Evolutionary conservation across 1,284 basidiomycete genomes (phyloP).

Genomic region (Ustilago crameri): DNA sequence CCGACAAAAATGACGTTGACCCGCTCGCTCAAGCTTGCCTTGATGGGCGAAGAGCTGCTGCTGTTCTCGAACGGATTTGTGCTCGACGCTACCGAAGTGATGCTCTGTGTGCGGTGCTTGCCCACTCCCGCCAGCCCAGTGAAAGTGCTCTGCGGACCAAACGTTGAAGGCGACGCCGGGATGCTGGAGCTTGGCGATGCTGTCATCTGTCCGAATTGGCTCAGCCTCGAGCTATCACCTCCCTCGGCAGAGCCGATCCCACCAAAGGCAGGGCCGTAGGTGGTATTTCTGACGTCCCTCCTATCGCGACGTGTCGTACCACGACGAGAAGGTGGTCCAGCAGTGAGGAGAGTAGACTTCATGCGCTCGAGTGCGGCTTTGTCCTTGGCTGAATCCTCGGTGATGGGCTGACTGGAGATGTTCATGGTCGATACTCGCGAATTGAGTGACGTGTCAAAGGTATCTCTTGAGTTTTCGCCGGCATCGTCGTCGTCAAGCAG

Average conservation of each 20-base stretch:
- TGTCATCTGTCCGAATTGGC: conserved; percentile 38
- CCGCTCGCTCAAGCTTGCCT: conserved; percentile 70
- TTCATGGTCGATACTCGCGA: conserved; percentile 60
- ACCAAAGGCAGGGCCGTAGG: conserved; percentile 57
- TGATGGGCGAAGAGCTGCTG: conserved; percentile 22
- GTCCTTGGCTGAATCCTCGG: conserved; percentile 70
- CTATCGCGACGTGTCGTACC: conserved; percentile 69
- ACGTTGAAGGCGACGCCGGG: conserved; percentile 36
- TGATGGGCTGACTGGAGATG: conserved; percentile 69
- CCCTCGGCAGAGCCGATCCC: conserved; percentile 29
- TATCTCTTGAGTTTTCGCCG: conserved; percentile 28
- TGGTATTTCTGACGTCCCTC: conserved; percentile 71
- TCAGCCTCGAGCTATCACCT: conserved; percentile 32
- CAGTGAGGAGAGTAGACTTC: conserved; percentile 69
- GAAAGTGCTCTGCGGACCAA: conserved; percentile 39
- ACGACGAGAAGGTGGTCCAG: conserved; percentile 60
- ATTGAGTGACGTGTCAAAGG: conserved; percentile 30
- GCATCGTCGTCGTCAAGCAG: conserved; percentile 65
- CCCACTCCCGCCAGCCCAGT: conserved; percentile 44
- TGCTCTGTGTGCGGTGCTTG: conserved; percentile 49
- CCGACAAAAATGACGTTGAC: conserved; percentile 71
- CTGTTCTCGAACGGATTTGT: conserved; percentile 52
- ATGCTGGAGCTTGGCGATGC: conserved; percentile 27
- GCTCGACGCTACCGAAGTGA: conserved; percentile 48
- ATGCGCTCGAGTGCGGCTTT: conserved; percentile 71